Percentiles rank a stretch among this genome's conserved stretches.
Conservation (phyloP, 768 basidiomycete genomes). For the Trametes coccinea region DNA sequence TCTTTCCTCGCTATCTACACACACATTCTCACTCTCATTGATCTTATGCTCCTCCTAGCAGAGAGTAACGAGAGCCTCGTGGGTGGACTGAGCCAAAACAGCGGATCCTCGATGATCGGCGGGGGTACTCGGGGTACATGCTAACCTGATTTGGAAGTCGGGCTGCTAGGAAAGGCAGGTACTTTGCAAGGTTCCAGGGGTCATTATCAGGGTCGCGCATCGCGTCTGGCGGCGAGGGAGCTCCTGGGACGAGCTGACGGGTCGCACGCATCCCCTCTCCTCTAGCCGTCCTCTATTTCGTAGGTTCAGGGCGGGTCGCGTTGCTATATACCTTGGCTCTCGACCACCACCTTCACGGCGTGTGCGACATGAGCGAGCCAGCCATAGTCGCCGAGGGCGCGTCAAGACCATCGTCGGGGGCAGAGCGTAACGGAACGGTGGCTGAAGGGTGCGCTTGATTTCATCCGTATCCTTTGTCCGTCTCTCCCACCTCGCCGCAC, state of each 20-base stretch:
- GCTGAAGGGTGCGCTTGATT: conserved; percentile 1
- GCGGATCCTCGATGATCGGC: background rate
- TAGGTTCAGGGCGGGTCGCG: background rate
- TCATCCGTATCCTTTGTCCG: background rate
- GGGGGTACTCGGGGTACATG: background rate
- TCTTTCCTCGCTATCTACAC: background rate
- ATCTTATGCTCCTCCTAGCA: background rate
- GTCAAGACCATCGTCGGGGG: background rate
- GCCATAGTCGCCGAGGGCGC: background rate
- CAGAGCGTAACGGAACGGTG: background rate
- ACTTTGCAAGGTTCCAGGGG: background rate
- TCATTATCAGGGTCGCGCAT: background rate
- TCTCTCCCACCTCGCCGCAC: background rate
- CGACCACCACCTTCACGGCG: background rate
- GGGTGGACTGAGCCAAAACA: no score
- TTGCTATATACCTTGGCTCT: background rate
- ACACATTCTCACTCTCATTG: background rate
- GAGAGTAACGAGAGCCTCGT: no score
- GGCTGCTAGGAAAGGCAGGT: background rate
- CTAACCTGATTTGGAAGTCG: background rate
- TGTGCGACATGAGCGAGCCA: conserved; percentile 4
- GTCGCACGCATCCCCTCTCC: no score
- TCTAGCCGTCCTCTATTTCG: no score
- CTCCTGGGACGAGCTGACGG: no score
- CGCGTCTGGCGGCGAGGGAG: no score